A percentile compares a stretch with the other conserved stretches of the same genome.
Evolutionary conservation across 768 basidiomycete genomes (phyloP).

Genomic region (Pisolithus tinctorius): DNA sequence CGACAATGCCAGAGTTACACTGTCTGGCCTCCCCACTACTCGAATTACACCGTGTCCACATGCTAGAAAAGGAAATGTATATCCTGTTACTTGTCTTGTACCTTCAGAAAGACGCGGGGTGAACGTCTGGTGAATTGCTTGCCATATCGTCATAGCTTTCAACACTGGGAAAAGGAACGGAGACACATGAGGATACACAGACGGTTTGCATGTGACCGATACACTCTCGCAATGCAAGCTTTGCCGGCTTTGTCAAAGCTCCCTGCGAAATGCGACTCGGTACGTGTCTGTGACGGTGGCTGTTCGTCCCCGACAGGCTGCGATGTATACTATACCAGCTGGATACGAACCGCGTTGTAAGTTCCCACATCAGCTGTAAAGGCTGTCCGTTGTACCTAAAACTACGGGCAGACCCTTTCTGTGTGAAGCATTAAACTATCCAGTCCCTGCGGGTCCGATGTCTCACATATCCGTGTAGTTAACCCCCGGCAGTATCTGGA

Average conservation of each 20-base stretch:
- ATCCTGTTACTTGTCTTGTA: slow-evolving; percentile 42
- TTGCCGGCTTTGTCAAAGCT: slow-evolving; percentile 42
- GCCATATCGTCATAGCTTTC: slow-evolving; percentile 29
- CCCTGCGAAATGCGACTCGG: slow-evolving; percentile 55
- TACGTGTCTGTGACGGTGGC: slow-evolving; percentile 35
- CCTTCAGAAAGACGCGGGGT: slow-evolving; percentile 41
- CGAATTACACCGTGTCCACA: slow-evolving; percentile 59
- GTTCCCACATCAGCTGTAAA: slow-evolving; percentile 44
- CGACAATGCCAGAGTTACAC: too few species aligned
- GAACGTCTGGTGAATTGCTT: slow-evolving; percentile 47
- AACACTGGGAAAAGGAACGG: not conserved
- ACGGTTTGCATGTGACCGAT: slow-evolving; percentile 51
- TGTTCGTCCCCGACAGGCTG: slow-evolving; percentile 13
- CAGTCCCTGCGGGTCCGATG: slow-evolving; percentile 47
- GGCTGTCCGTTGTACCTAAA: slow-evolving; percentile 43
- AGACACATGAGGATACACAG: slow-evolving; percentile 33
- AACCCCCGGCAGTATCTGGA: slow-evolving; percentile 33
- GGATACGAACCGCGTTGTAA: slow-evolving; percentile 42
- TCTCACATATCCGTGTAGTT: slow-evolving; percentile 52
- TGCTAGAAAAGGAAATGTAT: slow-evolving; percentile 62
- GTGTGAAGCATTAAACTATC: slow-evolving; percentile 54
- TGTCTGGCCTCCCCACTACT: not conserved
- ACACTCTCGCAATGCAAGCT: slow-evolving; percentile 24
- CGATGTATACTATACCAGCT: not conserved
- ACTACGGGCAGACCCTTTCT: slow-evolving; percentile 51